A percentile compares a stretch with the other conserved stretches of the same genome.
Conservation (phyloP, 2,329 filamentous ascomycete species). For the Huntiella bhutanensis region DNA sequence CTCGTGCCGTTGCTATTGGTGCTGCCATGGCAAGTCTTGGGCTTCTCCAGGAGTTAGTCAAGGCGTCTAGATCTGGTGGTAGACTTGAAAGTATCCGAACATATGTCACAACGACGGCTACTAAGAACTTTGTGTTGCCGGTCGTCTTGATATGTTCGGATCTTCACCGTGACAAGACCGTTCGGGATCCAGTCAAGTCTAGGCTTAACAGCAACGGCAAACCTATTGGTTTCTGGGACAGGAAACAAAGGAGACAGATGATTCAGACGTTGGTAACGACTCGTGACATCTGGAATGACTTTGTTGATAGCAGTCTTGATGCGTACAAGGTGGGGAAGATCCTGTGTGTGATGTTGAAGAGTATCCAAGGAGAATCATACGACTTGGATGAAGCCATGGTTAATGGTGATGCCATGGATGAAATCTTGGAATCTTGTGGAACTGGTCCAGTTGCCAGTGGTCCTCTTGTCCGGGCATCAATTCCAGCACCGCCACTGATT, state of each 20-base stretch:
- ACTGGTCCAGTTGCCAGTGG: not conserved
- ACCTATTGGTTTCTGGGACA: slow-evolving; percentile 25
- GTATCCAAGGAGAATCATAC: slow-evolving; percentile 27
- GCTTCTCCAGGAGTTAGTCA: slow-evolving; percentile 57
- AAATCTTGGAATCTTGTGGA: not conserved
- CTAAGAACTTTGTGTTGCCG: slow-evolving; percentile 69
- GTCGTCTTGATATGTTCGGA: slow-evolving; percentile 73
- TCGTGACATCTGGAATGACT: slow-evolving; percentile 59
- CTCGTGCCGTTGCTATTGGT: slow-evolving; percentile 66
- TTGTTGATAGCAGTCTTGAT: slow-evolving; percentile 65
- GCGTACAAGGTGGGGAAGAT: slow-evolving; percentile 71
- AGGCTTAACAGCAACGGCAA: slow-evolving; percentile 16
- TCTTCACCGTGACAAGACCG: slow-evolving; percentile 34
- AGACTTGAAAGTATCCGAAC: slow-evolving; percentile 55
- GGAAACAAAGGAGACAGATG: slow-evolving; percentile 53
- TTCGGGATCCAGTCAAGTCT: slow-evolving; percentile 23
- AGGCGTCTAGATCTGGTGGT: slow-evolving; percentile 54
- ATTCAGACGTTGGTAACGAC: slow-evolving; percentile 53
- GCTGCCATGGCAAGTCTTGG: slow-evolving; percentile 65
- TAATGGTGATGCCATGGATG: not conserved
- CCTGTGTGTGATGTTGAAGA: slow-evolving; percentile 68
- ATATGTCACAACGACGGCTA: slow-evolving; percentile 62
- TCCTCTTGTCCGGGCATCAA: slow-evolving; percentile 1
- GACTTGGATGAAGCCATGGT: not conserved
- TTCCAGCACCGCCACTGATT: not conserved